Evolutionary conservation across 2,329 filamentous ascomycete species (phyloP).

Genomic region (Aspergillus thermomutatus): DNA sequence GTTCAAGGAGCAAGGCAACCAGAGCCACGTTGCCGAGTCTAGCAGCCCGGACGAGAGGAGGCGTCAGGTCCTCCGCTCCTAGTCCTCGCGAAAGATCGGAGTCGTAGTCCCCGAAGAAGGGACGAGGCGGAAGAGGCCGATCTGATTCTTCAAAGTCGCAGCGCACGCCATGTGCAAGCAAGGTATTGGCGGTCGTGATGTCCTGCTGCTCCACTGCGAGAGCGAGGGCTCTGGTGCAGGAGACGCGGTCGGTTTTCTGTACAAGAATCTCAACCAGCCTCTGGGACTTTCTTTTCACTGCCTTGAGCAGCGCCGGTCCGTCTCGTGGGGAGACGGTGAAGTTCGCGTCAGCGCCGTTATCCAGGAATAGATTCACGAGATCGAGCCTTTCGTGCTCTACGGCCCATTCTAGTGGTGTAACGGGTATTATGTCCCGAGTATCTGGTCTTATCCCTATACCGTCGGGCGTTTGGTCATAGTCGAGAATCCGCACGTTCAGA

Average conservation of each 20-base stretch:
- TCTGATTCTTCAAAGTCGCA: conserved; percentile 17
- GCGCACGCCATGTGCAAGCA: background rate
- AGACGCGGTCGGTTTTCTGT: conserved; percentile 1
- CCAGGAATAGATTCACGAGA: conserved; percentile 5
- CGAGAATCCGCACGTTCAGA: conserved; percentile 3
- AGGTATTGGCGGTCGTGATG: background rate
- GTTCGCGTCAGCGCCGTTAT: conserved; percentile 4
- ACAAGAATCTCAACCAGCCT: conserved; percentile 2
- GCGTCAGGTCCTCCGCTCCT: conserved; percentile 1
- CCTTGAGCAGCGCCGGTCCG: conserved; percentile 1
- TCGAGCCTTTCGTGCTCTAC: conserved; percentile 6
- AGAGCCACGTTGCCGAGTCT: conserved; percentile 1
- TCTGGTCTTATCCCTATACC: background rate
- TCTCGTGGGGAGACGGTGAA: background rate
- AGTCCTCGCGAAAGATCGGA: background rate
- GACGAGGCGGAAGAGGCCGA: conserved; percentile 10
- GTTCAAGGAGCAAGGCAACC: conserved; percentile 1
- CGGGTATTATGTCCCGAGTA: background rate
- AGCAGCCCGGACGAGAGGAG: conserved; percentile 1
- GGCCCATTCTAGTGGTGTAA: conserved; percentile 13
- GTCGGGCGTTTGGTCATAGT: background rate
- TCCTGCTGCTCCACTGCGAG: conserved; percentile 2
- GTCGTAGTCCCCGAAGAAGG: conserved; percentile 3
- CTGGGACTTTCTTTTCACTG: background rate
- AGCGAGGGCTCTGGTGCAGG: conserved; percentile 3